Evolutionary conservation across 2,329 filamentous ascomycete genomes (phyloP), one percentile per base, ranked within the genome.

Genomic region (Xylariaceae sp.): DNA sequence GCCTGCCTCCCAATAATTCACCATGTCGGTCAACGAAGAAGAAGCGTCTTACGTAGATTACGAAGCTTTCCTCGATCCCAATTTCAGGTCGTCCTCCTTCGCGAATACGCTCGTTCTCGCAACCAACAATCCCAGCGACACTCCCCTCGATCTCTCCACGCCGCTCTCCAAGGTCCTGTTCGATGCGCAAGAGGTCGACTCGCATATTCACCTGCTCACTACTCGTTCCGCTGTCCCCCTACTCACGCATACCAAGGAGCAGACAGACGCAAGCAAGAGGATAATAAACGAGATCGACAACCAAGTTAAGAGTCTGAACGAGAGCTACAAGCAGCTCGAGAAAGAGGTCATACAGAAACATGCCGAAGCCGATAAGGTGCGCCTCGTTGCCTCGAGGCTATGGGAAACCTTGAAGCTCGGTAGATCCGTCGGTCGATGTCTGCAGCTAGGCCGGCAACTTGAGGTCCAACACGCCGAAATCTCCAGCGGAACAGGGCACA

Each of bases 181-280:
- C 72, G 94, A 99, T 72, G 86, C 94, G 2, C 94, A 97, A 69
- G 94, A 97, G 72, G 87, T 99, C 61, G 92, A 97, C 72, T 95
- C 92, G 0, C 91, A 95, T 68, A 96, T 99, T 59, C 90, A 99
- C 70, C 81, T 83, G 3, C 80, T 97, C 39, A 95, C 92, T 5
- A 94, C 91, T 2, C 86, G 88, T 59, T 88, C 86, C 26, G 91
- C 94, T 2, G 75, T 92, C 0, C 88, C 91, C 0, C 78, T 99
- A 26, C 80, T 99, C 18, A 76, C 84, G 29, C 81, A 96, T 70
- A 95, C 92, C 2, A 79, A 84, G 56, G 75, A 82, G 41, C 88
- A 94, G 69, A 88, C 85, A 13, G 79, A 83, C 30, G 84, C 90
- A 2, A 90, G 88, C 61, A 78, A 80, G 48, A 79, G 78, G 49